These are phyloP conservation scores for Starmerella ratchasimensis DNA, from an alignment of 805 yeast species.

Conservation along the genomic window DNA sequence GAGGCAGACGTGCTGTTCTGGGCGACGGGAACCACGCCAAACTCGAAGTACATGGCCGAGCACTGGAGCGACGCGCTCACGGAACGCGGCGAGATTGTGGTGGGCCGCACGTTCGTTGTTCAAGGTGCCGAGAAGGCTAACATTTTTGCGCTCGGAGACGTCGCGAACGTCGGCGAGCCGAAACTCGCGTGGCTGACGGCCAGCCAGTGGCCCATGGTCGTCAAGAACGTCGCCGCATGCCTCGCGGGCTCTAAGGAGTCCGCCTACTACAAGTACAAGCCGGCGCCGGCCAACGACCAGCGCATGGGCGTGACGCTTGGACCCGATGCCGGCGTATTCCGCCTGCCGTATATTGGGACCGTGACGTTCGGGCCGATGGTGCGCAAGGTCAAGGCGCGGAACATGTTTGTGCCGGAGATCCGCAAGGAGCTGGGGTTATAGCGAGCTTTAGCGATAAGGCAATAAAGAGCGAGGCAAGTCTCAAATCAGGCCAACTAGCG, in stretches of 20 bases:
- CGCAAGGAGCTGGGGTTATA: constrained; percentile 2
- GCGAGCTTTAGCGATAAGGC: neutral
- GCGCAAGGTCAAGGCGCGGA: constrained; percentile 3
- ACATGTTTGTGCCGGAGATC: constrained; percentile 3
- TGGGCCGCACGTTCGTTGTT: neutral
- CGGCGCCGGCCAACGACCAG: constrained; percentile 4
- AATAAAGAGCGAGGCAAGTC: too few relatives aligned
- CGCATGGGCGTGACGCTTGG: constrained; percentile 8
- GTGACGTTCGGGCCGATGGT: constrained; percentile 4
- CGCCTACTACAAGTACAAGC: neutral
- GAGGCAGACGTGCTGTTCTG: constrained; percentile 2
- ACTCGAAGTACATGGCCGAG: constrained; percentile 3
- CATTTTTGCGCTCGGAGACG: constrained; percentile 8
- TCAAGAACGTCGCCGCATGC: neutral
- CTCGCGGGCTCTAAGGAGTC: neutral
- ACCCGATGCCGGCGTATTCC: constrained; percentile 2
- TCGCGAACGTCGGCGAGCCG: constrained; percentile 5
- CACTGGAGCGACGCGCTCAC: constrained; percentile 4
- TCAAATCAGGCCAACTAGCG: too few relatives aligned
- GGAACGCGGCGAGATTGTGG: constrained; percentile 2
- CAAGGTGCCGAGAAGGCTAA: neutral
- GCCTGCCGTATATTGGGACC: constrained; percentile 6
- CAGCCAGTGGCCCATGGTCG: neutral
- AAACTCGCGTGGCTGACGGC: constrained; percentile 8
- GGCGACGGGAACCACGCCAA: constrained; percentile 5